Conservation (phyloP, 495 filamentous ascomycete species). For the Aspergillus haitiensis region DNA sequence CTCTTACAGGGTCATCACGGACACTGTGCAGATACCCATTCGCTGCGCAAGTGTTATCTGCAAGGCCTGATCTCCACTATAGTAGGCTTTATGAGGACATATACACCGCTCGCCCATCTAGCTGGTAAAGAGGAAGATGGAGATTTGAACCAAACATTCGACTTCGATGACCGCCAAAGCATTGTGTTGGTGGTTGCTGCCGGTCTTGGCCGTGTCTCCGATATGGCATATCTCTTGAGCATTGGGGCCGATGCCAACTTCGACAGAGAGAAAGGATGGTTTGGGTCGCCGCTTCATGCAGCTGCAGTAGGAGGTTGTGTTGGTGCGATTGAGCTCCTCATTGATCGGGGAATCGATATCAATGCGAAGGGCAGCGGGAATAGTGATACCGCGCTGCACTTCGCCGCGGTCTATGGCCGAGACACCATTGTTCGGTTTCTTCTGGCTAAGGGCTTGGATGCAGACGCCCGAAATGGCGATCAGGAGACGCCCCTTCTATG, state of each 20-base stretch:
- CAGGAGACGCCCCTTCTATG: slow-evolving; percentile 1
- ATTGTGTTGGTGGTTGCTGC: not conserved
- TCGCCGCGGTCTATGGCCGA: not conserved
- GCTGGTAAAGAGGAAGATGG: not conserved
- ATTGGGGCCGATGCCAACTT: not conserved
- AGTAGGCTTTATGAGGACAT: not conserved
- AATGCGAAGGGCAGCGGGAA: not conserved
- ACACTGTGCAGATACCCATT: not conserved
- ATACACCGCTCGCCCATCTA: not conserved
- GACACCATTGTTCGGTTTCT: not conserved
- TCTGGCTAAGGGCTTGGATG: not conserved
- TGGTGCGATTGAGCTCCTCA: not conserved
- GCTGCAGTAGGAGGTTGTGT: not conserved
- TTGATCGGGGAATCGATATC: not conserved
- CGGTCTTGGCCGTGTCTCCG: not conserved
- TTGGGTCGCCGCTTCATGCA: not conserved
- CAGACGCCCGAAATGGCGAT: not conserved
- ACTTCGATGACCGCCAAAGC: not conserved
- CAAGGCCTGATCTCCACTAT: not conserved
- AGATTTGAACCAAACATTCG: not conserved
- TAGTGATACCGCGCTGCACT: slow-evolving; percentile 2
- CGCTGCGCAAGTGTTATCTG: not conserved
- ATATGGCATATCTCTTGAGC: not conserved
- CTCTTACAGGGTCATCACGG: not conserved
- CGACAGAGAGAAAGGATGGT: not conserved